Base-by-base conservation (phyloP, 192 early-diverging fungal species). In the Thoreauomyces humboldtii region DNA sequence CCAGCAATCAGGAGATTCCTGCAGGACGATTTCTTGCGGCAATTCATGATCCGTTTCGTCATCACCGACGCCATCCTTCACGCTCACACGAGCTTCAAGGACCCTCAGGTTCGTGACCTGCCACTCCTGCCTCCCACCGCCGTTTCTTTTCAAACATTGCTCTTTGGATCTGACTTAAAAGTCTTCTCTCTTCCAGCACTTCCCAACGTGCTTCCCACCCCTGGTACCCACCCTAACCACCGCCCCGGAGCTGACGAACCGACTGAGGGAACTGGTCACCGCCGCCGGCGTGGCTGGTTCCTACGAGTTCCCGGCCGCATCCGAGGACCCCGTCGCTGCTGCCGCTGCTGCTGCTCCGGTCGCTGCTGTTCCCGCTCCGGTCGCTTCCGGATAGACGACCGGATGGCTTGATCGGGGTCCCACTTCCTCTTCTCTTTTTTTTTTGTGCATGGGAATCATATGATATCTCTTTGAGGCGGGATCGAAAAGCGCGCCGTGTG, bases 1-100 rank as follows among this genome's bases (percentile, higher is more conserved):
- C 84, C 85, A 59, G 44, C 76, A n/a, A 73, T 77, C 66, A 80
- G 79, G 44, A 64, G 75, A 51, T 98, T 98, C 73, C 65, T 96
- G 52, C 78, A 89, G 46, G 96, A 97, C 73, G 93, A 93, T 50
- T 98, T 96, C 71, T 68, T 98, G 67, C 81, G 91, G 28, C 92
- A 93, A 65, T 89, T 98, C 63, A 79, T 95, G 36, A 83, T 91
- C 6, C 85, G 93, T 24, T 94, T 89, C 72, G 87, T 93, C 0
- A 38, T 97, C 17, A 88, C 85, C 63, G 77, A 79, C 51, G 79
- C 79, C 4, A 69, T 95, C 25, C 69, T 97, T 42, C 78, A 77
- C 24, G 76, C 79, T 22, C 94, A 98, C 60, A 57, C 38, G 25
- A 62, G 71, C 44, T 82, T 86, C 69, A 80, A 87, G 62, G 80